These are phyloP conservation scores for Penicillium parvum DNA, from an alignment of 495 filamentous ascomycete genomes.

Conservation along the genomic window DNA sequence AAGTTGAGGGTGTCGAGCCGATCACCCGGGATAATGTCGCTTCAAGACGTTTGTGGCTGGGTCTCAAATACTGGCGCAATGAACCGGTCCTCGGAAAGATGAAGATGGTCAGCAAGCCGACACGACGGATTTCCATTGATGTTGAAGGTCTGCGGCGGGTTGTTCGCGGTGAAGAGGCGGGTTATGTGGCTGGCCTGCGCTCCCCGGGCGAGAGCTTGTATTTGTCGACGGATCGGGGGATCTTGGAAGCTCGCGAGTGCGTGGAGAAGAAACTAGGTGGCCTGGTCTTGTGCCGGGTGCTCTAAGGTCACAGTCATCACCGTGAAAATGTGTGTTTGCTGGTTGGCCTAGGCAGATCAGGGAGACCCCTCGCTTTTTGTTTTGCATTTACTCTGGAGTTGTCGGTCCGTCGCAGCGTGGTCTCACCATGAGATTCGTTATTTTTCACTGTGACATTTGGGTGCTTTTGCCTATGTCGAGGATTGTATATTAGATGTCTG, in stretches of 20 bases:
- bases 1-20: slow-evolving; percentile 40
- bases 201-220: slow-evolving; percentile 81
- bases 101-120: slow-evolving; percentile 70
- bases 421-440: slow-evolving; percentile 27
- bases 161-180: slow-evolving; percentile 58
- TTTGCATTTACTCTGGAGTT: slow-evolving; percentile 46
- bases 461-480: slow-evolving; percentile 31
- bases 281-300: slow-evolving; percentile 71
- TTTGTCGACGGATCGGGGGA: slow-evolving; percentile 70
- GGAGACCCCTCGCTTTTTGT: slow-evolving; percentile 16
- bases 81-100: slow-evolving; percentile 75
- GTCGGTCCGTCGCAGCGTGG: slow-evolving; percentile 36
- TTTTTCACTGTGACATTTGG: slow-evolving; percentile 34
- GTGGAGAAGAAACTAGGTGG: slow-evolving; percentile 82
- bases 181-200: slow-evolving; percentile 65
- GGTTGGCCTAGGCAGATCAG: slow-evolving; percentile 2
- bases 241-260: slow-evolving; percentile 84
- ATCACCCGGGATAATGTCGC: slow-evolving; percentile 77
- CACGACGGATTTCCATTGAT: slow-evolving; percentile 61
- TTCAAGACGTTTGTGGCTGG: slow-evolving; percentile 78
- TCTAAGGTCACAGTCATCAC: slow-evolving; percentile 21
- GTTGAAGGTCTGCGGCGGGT: slow-evolving; percentile 56
- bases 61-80: slow-evolving; percentile 89
- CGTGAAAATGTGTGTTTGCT: not conserved
- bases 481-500: slow-evolving; percentile 40